Evolutionary conservation across 768 basidiomycete species (phyloP), one percentile per base, ranked within the genome.

Genomic region (Lentinula edodes): DNA sequence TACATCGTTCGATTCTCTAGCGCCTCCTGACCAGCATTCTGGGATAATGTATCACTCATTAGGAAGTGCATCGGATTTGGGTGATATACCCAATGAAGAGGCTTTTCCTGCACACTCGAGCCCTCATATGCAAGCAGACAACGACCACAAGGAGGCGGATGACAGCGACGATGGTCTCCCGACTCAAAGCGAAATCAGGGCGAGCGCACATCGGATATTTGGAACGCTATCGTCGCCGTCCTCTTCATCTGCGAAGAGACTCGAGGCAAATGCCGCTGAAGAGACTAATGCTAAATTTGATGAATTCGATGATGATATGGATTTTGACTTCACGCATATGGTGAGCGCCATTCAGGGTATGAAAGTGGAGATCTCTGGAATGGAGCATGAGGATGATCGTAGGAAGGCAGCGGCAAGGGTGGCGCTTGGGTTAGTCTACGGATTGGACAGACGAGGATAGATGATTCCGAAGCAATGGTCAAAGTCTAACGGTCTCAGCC

Each of bases 361-460:
- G 81, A 89, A 89, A 69, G 83, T 82, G 23, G 89, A 92, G 74
- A 91, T 92, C 64, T 78, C 85, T 23, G 80, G 76, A 10, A 89
- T 92, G 74, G 73, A 76, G 5, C 78, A 87, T 67, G 83, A 86
- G 65, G 78, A 77, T 23, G 88, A 88, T 72, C 76, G 84, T 64
- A 76, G 87, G 65, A 82, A 76, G 66, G 85, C 89, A 28, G 90
- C 90, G 0, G 90, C 90, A 7, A 76, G 77, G 51, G 88, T 89
- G 20, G 89, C 90, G 23, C 74, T 92, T 0, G 88, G 88, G 0
- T 72, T 92, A 55, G 89, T 87, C 6, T 88, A 90, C 71, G 90
- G 89, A 2, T 72, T 91, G 58, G 78, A 80, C 59, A 56, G 53
- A 54, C 53, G 38, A 54, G 38, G 35, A 54, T 54, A 48, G 46